phyloP scores from a whole-genome alignment of 805 yeast genomes.

The Ogataea methylovora region DNA sequence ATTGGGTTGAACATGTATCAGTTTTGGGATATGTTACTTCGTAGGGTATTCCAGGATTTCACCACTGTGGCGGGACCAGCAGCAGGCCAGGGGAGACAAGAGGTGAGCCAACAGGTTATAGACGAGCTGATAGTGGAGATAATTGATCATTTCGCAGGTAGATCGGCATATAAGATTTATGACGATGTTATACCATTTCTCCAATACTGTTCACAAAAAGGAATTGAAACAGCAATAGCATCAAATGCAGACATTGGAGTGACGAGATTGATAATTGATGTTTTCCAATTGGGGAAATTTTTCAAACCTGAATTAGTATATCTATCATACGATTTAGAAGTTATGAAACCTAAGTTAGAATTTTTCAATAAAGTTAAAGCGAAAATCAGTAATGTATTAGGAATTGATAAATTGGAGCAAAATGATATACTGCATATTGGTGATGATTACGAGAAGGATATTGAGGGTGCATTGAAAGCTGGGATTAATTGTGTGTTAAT shows the following conservation, averaged over 20 bases:
- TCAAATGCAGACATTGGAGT: slow-evolving; percentile 60
- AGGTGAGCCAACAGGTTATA: background rate
- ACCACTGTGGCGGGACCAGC: background rate
- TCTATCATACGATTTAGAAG: slow-evolving; percentile 50
- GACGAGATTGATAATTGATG: slow-evolving; percentile 33
- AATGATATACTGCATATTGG: slow-evolving; percentile 59
- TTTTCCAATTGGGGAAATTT: slow-evolving; percentile 34
- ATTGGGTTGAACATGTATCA: slow-evolving; percentile 23
- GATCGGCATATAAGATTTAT: slow-evolving; percentile 44
- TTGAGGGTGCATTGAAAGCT: slow-evolving; percentile 39
- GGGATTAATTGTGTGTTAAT: slow-evolving; percentile 54
- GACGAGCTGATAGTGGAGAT: slow-evolving; percentile 35
- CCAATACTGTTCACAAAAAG: slow-evolving; percentile 11
- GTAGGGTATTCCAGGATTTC: slow-evolving; percentile 31
- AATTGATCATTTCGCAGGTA: slow-evolving; percentile 39
- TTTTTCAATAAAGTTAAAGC: slow-evolving; percentile 38
- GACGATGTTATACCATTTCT: slow-evolving; percentile 47
- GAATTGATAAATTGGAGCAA: slow-evolving; percentile 16
- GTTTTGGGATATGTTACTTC: slow-evolving; percentile 58
- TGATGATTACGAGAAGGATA: slow-evolving; percentile 50
- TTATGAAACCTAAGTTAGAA: slow-evolving; percentile 41
- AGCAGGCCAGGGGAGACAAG: background rate
- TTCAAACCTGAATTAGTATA: slow-evolving; percentile 33
- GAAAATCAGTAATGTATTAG: background rate
- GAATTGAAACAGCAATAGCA: slow-evolving; percentile 34